Evolutionary conservation across 768 basidiomycete genomes (phyloP), one percentile per base, ranked within the genome.

Genomic region (Mycena albidolilacea): DNA sequence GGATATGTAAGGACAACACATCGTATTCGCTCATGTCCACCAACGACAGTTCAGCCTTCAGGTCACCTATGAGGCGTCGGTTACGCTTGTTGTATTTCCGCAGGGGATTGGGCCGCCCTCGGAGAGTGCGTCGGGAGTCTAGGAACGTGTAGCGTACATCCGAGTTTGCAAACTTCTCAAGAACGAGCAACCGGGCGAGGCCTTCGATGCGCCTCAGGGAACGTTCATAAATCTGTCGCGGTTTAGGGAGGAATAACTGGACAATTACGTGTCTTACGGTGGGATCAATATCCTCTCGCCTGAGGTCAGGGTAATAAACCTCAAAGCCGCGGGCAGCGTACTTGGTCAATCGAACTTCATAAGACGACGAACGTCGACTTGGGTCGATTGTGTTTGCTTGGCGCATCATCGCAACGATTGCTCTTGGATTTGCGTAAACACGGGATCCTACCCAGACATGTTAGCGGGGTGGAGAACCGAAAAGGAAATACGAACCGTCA

Each of bases 351-450:
- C 90, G 85, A 30, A 90, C 85, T 82, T 91, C 90, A 72, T 91
- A 90, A 7, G 90, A 91, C 1, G 90, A 89, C 1, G 90, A 91
- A 46, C 90, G 84, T 14, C 90, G 82, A 3, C 88, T 88, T 81
- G 89, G 84, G 75, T 90, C 90, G 59, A 90, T 85, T 0, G 87
- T 89, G 78, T 91, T 91, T 80, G 85, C 85, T 76, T 91, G 90
- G 11, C 89, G 87, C 87, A 91, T 91, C 86, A 88, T 86, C 37
- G 90, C 87, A 10, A 88, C 80, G 61, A 91, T 84, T 6, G 89
- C 86, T 7, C 90, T 84, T 7, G 91, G 91, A 71, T 87, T 90
- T 3, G 88, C 90, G 83, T 85, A 88, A 15, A 91, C 87, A n/a
- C 85, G 88, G 62, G 82, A 69, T 10, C 86, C 84, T 87, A 38